These are phyloP conservation scores for Lithospermum erythrorhizon DNA, from an alignment of 257 asterid species.

Conservation along the genomic window DNA sequence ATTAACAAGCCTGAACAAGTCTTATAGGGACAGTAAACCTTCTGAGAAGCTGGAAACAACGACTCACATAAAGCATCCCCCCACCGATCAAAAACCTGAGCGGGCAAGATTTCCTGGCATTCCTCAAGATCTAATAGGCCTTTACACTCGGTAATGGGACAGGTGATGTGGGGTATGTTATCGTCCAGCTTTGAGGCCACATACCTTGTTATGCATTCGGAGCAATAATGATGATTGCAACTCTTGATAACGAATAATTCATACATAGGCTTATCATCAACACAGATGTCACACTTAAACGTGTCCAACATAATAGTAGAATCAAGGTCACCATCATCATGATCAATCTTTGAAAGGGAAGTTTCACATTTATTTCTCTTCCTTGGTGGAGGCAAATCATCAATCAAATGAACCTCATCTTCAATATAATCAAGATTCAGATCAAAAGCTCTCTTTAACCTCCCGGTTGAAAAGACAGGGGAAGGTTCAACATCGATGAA, in stretches of 20 bases:
- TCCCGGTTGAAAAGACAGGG: background rate
- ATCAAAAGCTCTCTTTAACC: background rate
- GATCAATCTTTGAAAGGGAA: background rate
- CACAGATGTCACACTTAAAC: slow-evolving; percentile 47
- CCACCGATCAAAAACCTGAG: slow-evolving; percentile 62
- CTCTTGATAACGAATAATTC: slow-evolving; percentile 26
- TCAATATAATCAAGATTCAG: background rate
- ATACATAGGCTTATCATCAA: slow-evolving; percentile 26
- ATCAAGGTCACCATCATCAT: background rate
- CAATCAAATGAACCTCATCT: background rate
- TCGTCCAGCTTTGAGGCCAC: slow-evolving; percentile 45
- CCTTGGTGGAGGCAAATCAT: background rate
- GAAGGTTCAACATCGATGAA: background rate
- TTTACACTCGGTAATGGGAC: slow-evolving; percentile 42
- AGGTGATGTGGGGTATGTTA: slow-evolving; percentile 19
- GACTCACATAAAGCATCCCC: slow-evolving; percentile 60
- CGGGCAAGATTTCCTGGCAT: slow-evolving; percentile 48
- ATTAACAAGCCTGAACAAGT: slow-evolving; percentile 53
- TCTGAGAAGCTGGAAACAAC: slow-evolving; percentile 33
- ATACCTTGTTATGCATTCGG: slow-evolving; percentile 33
- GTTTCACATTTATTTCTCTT: background rate
- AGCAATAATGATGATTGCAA: slow-evolving; percentile 40
- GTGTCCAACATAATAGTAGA: background rate
- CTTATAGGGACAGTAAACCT: slow-evolving; percentile 50
- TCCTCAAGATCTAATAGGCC: slow-evolving; percentile 48